Conservation (phyloP, 1,139 yeast species). For the Taphrina populina region DNA sequence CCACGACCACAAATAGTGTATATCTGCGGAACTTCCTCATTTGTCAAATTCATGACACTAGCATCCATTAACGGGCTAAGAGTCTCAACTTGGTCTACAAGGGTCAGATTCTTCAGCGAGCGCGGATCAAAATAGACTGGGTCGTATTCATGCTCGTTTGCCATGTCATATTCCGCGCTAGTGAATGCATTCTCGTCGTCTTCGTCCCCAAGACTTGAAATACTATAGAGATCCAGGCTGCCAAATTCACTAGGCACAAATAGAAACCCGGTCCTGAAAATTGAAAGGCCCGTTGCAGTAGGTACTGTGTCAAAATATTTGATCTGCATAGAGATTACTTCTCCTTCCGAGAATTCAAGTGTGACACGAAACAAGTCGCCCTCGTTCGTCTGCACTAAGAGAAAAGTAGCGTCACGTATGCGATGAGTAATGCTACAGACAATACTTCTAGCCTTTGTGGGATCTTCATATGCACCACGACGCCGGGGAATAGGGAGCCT, state of each 20-base stretch:
- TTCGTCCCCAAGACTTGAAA: constrained; percentile 69
- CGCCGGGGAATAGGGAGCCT: constrained; percentile 58
- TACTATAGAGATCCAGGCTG: constrained; percentile 68
- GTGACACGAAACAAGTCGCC: constrained; percentile 81
- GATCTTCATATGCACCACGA: constrained; percentile 41
- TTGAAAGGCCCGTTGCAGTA: constrained; percentile 54
- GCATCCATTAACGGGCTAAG: constrained; percentile 62
- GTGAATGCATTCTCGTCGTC: constrained; percentile 46
- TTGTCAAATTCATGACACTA: constrained; percentile 46
- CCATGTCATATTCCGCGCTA: constrained; percentile 43
- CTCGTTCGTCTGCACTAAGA: constrained; percentile 64
- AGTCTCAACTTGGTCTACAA: constrained; percentile 56
- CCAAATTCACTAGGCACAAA: constrained; percentile 65
- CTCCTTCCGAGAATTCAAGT: constrained; percentile 50
- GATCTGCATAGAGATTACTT: constrained; percentile 49
- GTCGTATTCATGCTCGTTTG: constrained; percentile 43
- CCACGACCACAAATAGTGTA: constrained; percentile 49
- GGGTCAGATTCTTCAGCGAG: constrained; percentile 57
- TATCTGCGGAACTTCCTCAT: constrained; percentile 46
- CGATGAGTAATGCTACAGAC: constrained; percentile 64
- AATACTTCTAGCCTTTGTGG: constrained; percentile 46
- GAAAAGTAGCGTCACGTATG: constrained; percentile 62
- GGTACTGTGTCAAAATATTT: constrained; percentile 77
- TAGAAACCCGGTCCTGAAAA: constrained; percentile 73
- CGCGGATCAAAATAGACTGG: constrained; percentile 43